Evolutionary conservation across 306 rosid species (phyloP), one percentile per base, ranked within the genome.

Genomic region (Vicia sativa): DNA sequence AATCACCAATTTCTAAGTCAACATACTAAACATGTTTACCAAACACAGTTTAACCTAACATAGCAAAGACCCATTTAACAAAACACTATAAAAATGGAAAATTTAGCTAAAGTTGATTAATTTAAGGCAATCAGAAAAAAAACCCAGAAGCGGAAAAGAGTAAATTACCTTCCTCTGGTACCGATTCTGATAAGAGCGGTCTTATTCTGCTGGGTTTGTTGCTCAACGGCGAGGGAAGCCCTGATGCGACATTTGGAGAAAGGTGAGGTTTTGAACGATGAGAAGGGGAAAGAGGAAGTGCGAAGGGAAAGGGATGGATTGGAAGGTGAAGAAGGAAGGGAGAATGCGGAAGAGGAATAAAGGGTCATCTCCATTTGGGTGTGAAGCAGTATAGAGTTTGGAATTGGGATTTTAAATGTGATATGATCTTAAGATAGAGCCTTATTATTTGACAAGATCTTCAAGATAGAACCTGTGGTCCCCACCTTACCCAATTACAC

Each of bases 211-310:
- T 66, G 79, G 39, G 74, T 74, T 61, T 79, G 90, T 67, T 85
- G 87, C 78, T 89, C 97, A 41, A 83, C 91, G 0, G 90, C 95
- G 29, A 85, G 67, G 1, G 96, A 91, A 52, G 97, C 97, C 64
- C 74, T 82, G 39, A 71, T 83, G 57, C 39, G 34, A 57, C 54
- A 78, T 38, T 62, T 72, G 43, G 77, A 69, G 45, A 75, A 68
- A 61, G 67, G 12, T 1, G 86, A 75, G 61, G 81, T n/a, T 63
- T 74, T 84, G 48, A 64, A 77, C 74, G 82, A 79, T 9, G 91
- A 75, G 37, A 74, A 62, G 28, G 86, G 64, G 42, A 80, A 70
- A 49, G 66, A 64, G 8, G 68, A 67, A 19, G n/a, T 12, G 50
- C 53, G 46, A 41, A 41, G 70, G 6, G 59, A 63, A 42, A 25